Conservation (phyloP, 768 basidiomycete genomes). For the Rhizopogon roseolus region DNA sequence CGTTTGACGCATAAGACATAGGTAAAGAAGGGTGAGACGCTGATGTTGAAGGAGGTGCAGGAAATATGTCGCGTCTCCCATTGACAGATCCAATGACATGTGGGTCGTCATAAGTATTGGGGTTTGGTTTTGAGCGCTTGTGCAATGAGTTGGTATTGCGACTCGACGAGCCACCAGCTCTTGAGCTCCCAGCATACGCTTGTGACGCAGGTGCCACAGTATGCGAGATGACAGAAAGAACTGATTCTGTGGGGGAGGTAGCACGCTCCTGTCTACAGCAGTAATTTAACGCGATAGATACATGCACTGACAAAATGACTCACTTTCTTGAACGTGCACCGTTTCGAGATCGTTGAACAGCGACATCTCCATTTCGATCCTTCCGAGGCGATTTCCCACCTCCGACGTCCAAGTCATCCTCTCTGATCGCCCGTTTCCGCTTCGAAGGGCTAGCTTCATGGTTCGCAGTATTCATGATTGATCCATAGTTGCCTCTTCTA, state of each 20-base stretch:
- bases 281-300: not conserved
- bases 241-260: conserved; percentile 68
- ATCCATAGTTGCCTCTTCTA: conserved; percentile 51
- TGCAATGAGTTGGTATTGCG: conserved; percentile 27
- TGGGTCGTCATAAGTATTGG: conserved; percentile 37
- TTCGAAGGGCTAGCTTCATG: conserved; percentile 63
- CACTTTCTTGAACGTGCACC: conserved; percentile 60
- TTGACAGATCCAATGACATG: conserved; percentile 31
- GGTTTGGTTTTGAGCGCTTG: conserved; percentile 40
- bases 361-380: conserved; percentile 43
- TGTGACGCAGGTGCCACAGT: conserved; percentile 35
- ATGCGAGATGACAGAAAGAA: conserved; percentile 69
- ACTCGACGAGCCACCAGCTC: conserved; percentile 24
- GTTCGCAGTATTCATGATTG: conserved; percentile 42
- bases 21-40: conserved; percentile 53
- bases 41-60: conserved; percentile 46
- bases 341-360: conserved; percentile 42
- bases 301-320: conserved; percentile 15
- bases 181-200: conserved; percentile 20
- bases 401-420: conserved; percentile 59
- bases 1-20: conserved; percentile 32
- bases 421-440: conserved; percentile 52
- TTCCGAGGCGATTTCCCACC: conserved; percentile 58
- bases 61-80: conserved; percentile 39
- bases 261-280: conserved; percentile 53